A percentile compares a stretch with the other conserved stretches of the same genome.
Conservation (phyloP, 495 filamentous ascomycete species). For the Podospora bellae-mahoneyi region DNA sequence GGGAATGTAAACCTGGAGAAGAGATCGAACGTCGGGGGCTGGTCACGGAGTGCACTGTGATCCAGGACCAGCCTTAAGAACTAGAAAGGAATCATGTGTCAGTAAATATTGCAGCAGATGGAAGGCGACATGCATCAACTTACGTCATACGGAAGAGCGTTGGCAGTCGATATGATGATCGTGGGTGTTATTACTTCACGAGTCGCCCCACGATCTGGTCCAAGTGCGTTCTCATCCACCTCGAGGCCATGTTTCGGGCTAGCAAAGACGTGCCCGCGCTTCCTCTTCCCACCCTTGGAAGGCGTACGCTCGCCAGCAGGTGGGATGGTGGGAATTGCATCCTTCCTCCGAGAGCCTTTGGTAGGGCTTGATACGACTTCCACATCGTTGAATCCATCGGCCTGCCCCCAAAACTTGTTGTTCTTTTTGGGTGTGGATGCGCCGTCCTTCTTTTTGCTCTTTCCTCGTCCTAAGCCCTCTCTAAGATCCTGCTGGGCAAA, state of each 20-base stretch:
- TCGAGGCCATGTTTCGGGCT: conserved; percentile 51
- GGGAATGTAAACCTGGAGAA: conserved; percentile 42
- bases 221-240: conserved; percentile 29
- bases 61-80: conserved; percentile 44
- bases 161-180: neutral
- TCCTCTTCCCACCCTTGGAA: conserved; percentile 47
- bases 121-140: neutral
- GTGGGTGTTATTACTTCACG: neutral
- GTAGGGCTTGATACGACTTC: conserved; percentile 47
- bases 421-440: conserved; percentile 48
- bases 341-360: conserved; percentile 38
- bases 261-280: conserved; percentile 45
- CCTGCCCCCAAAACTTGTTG: conserved; percentile 41
- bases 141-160: conserved; percentile 4
- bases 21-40: conserved; percentile 42
- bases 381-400: conserved; percentile 54
- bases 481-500: conserved; percentile 51
- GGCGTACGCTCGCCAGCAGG: conserved; percentile 44
- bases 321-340: conserved; percentile 34
- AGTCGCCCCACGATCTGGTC: neutral
- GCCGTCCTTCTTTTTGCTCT: conserved; percentile 38
- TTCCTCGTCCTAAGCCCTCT: conserved; percentile 44
- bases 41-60: conserved; percentile 35
- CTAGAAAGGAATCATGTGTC: conserved; percentile 19
- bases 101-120: conserved; percentile 38